phyloP scores from a whole-genome alignment of 805 yeast genomes.

The Saturnispora serradocipensis region DNA sequence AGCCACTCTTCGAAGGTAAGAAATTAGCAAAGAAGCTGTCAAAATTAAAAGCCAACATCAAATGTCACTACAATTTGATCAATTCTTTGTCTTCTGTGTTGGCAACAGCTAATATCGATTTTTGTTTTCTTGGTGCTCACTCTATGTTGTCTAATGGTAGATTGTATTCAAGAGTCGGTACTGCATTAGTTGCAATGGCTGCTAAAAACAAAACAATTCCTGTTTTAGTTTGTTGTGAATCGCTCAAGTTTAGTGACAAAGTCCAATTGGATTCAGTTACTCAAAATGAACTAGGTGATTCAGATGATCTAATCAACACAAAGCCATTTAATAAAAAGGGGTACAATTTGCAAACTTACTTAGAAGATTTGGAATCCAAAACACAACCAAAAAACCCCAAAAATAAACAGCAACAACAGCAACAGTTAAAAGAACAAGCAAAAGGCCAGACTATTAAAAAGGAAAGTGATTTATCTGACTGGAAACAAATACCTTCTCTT shows the following conservation, averaged over 20 bases:
- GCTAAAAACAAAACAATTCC: constrained; percentile 85
- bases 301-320: constrained; percentile 55
- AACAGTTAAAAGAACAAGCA: constrained; percentile 11
- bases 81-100: constrained; percentile 73
- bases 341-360: constrained; percentile 56
- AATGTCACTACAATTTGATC: constrained; percentile 69
- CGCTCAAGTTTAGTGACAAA: constrained; percentile 87
- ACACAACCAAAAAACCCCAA: constrained; percentile 18
- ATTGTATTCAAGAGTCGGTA: constrained; percentile 87
- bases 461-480: constrained; percentile 42
- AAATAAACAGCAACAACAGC: constrained; percentile 21
- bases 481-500: constrained; percentile 55
- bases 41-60: constrained; percentile 42
- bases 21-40: constrained; percentile 59
- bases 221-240: constrained; percentile 91
- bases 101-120: constrained; percentile 63
- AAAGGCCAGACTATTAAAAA: constrained; percentile 20
- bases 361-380: constrained; percentile 32
- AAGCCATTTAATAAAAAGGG: constrained; percentile 52
- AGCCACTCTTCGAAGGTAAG: constrained; percentile 92
- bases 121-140: constrained; percentile 91
- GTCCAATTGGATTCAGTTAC: constrained; percentile 97
- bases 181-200: constrained; percentile 88
- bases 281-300: constrained; percentile 79
- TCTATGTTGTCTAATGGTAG: constrained; percentile 94